Evolutionary conservation across 164 flowering plant genomes (phyloP).

Genomic region (Nymphaea colorata): DNA sequence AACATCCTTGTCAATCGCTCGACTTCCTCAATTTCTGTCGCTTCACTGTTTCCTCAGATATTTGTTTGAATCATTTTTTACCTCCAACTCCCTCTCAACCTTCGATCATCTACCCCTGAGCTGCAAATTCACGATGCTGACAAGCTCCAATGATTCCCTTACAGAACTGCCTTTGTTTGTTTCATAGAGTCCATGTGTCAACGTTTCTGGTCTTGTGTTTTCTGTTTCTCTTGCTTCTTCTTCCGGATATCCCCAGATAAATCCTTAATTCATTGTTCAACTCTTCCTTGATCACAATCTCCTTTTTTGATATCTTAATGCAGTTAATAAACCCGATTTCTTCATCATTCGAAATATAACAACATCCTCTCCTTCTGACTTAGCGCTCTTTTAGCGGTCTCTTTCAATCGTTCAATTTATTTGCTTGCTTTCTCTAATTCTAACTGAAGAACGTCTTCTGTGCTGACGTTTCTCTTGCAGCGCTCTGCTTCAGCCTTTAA

Average conservation of each 20-base stretch:
- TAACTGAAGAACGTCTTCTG: slow-evolving; percentile 23
- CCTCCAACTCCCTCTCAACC: slow-evolving; percentile 35
- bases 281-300: slow-evolving; percentile 19
- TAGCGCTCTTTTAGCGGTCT: slow-evolving; percentile 44
- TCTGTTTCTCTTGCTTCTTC: slow-evolving; percentile 23
- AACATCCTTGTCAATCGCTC: slow-evolving; percentile 41
- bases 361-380: slow-evolving; percentile 67
- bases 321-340: slow-evolving; percentile 64
- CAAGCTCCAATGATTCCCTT: slow-evolving; percentile 72
- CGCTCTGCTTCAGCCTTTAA: slow-evolving; percentile 31
- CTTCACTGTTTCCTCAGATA: slow-evolving; percentile 34
- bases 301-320: slow-evolving; percentile 62
- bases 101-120: slow-evolving; percentile 50
- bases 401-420: slow-evolving; percentile 36
- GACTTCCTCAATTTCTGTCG: slow-evolving; percentile 40
- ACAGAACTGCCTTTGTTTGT: slow-evolving; percentile 72
- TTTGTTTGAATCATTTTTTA: slow-evolving; percentile 35
- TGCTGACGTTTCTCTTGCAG: slow-evolving; percentile 16
- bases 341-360: slow-evolving; percentile 52
- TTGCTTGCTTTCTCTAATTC: slow-evolving; percentile 36
- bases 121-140: slow-evolving; percentile 49
- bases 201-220: slow-evolving; percentile 51
- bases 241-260: slow-evolving; percentile 26
- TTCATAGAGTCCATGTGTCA: slow-evolving; percentile 66
- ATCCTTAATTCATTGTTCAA: slow-evolving; percentile 31